These are phyloP conservation scores for Xylaria telfairii DNA, from an alignment of 495 filamentous ascomycete species.

Conservation along the genomic window DNA sequence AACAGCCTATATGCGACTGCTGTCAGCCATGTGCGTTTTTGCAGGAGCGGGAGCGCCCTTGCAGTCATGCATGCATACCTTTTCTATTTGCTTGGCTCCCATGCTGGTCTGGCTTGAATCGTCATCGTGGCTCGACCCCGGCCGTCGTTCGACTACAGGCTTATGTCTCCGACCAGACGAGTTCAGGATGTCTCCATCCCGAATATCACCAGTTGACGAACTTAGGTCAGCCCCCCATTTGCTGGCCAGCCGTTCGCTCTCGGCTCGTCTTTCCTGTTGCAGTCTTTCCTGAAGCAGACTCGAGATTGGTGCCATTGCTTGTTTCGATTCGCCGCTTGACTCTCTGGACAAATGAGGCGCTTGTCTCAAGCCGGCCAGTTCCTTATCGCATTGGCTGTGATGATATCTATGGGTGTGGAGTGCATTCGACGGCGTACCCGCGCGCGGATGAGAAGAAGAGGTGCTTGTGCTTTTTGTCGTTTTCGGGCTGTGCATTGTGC, in stretches of 20 bases:
- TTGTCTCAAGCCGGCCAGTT: slow-evolving; percentile 31
- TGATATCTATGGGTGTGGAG: slow-evolving; percentile 40
- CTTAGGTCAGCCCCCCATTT: slow-evolving; percentile 42
- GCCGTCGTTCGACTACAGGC: slow-evolving; percentile 42
- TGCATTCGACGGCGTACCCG: slow-evolving; percentile 30
- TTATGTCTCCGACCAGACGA: slow-evolving; percentile 39
- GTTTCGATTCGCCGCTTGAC: slow-evolving; percentile 36
- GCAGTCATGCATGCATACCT: slow-evolving; percentile 35
- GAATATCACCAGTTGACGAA: slow-evolving; percentile 35
- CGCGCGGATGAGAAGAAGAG: slow-evolving; percentile 40
- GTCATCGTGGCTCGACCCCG: slow-evolving; percentile 39
- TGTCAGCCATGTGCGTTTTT: slow-evolving; percentile 15
- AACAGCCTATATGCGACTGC: slow-evolving; percentile 38
- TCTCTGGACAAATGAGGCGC: slow-evolving; percentile 43
- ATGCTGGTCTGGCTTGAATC: slow-evolving; percentile 48
- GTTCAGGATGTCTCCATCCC: slow-evolving; percentile 37
- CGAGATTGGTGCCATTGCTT: slow-evolving; percentile 43
- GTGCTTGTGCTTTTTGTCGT: slow-evolving; percentile 45
- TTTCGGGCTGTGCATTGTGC: slow-evolving; percentile 46
- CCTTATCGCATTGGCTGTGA: slow-evolving; percentile 33
- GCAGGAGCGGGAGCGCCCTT: not conserved
- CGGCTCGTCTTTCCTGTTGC: slow-evolving; percentile 54
- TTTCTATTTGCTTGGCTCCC: slow-evolving; percentile 55
- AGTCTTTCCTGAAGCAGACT: slow-evolving; percentile 58
- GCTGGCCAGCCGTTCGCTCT: slow-evolving; percentile 48